phyloP scores from a whole-genome alignment of 2,329 filamentous ascomycete species.

The Curvularia sp. region DNA sequence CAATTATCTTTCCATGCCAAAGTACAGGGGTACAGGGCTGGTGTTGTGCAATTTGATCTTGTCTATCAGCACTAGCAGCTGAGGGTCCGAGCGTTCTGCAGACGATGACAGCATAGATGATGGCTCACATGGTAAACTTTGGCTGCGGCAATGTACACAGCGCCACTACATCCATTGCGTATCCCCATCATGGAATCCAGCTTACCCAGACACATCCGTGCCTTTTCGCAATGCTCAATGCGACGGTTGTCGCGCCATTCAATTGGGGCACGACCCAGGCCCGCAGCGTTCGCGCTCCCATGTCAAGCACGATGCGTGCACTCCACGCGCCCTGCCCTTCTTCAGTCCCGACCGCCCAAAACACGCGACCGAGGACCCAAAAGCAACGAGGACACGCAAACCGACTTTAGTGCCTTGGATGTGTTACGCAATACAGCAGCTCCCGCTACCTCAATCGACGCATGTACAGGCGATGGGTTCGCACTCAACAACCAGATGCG shows the following conservation, averaged over 20 bases:
- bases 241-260: neutral
- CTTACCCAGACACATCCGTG: slow-evolving; percentile 21
- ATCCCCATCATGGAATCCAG: slow-evolving; percentile 25
- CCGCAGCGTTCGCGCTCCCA: slow-evolving; percentile 4
- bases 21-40: too few species aligned
- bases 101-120: slow-evolving; percentile 18
- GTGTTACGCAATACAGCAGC: slow-evolving; percentile 77
- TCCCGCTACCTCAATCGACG: slow-evolving; percentile 83
- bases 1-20: too few species aligned
- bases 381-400: slow-evolving; percentile 69
- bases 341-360: slow-evolving; percentile 51
- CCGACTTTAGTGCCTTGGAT: slow-evolving; percentile 78
- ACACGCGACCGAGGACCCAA: slow-evolving; percentile 66
- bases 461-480: slow-evolving; percentile 84
- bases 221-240: slow-evolving; percentile 15
- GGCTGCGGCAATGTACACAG: neutral
- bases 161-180: slow-evolving; percentile 10
- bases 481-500: slow-evolving; percentile 81
- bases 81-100: slow-evolving; percentile 16
- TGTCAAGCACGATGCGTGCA: slow-evolving; percentile 31
- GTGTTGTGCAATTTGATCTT: too few species aligned
- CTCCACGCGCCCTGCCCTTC: slow-evolving; percentile 19
- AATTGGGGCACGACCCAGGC: neutral
- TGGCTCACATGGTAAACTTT: slow-evolving; percentile 5
- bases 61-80: too few species aligned